Percentiles rank a stretch among this genome's conserved stretches.
Evolutionary conservation across 148 eudicot genomes (phyloP).

Genomic region (Gaultheria prostrata): DNA sequence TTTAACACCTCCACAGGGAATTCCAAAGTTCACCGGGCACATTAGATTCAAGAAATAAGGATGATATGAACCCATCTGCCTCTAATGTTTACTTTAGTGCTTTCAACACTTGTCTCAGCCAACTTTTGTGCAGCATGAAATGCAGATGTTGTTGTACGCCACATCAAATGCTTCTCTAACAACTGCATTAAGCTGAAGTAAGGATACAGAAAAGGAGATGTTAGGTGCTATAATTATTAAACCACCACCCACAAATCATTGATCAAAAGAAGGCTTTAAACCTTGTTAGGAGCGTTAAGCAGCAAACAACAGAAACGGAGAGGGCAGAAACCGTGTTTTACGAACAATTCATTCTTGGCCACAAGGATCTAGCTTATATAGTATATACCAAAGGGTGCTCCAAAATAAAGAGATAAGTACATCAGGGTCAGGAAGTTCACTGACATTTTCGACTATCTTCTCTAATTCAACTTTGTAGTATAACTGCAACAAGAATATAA

Average conservation of each 20-base stretch:
- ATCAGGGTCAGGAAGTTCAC: no score
- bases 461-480: conserved; percentile 29
- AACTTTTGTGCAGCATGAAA: conserved; percentile 91
- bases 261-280: no score
- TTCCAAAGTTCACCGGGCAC: not conserved
- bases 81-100: conserved; percentile 64
- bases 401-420: no score
- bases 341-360: not conserved
- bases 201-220: no score
- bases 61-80: not conserved
- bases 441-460: no score
- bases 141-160: conserved; percentile 88
- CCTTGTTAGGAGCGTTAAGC: no score
- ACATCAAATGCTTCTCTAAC: conserved; percentile 48
- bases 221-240: no score
- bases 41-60: conserved; percentile 19
- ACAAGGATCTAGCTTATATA: not conserved
- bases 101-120: conserved; percentile 69
- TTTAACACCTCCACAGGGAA: conserved; percentile 69
- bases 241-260: no score
- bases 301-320: not conserved
- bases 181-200: no score
- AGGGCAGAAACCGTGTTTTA: not conserved
- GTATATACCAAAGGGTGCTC: not conserved
- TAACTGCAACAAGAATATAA: conserved; percentile 42